A percentile compares a stretch with the other conserved stretches of the same genome.
Evolutionary conservation across 768 basidiomycete genomes (phyloP).

Genomic region (Hemileccinum impolitum): DNA sequence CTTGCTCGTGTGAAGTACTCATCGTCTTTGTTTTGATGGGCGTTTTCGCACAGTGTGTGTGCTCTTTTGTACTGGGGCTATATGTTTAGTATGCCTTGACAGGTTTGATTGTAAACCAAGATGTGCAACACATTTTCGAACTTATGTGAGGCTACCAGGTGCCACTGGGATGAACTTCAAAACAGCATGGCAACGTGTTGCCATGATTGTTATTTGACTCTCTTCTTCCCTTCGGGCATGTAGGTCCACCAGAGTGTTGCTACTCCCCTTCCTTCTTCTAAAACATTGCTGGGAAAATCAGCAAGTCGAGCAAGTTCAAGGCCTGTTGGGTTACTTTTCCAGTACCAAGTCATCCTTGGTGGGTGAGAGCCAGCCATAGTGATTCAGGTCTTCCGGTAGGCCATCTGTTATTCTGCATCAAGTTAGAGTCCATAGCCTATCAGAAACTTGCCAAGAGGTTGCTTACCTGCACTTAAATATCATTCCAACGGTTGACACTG

Average conservation of each 20-base stretch:
- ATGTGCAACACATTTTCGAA: constrained; percentile 27
- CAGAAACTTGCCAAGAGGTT: not conserved
- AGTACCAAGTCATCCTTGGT: not conserved
- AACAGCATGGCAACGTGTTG: constrained; percentile 60
- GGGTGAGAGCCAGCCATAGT: constrained; percentile 57
- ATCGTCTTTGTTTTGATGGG: constrained; percentile 9
- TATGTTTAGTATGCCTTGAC: not conserved
- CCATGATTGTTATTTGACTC: constrained; percentile 58
- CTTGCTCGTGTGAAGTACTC: constrained; percentile 37
- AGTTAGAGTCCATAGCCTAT: not conserved
- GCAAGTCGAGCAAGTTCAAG: constrained; percentile 86
- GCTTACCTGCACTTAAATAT: constrained; percentile 74
- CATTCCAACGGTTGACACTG: constrained; percentile 61
- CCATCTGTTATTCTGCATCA: constrained; percentile 69
- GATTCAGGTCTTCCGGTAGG: constrained; percentile 52
- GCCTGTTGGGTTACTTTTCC: constrained; percentile 43
- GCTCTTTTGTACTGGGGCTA: not conserved
- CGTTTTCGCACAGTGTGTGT: constrained; percentile 19
- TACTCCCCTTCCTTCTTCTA: constrained; percentile 59
- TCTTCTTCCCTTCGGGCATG: constrained; percentile 56
- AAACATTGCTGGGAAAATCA: constrained; percentile 73
- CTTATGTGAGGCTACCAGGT: constrained; percentile 2
- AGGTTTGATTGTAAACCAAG: constrained; percentile 25
- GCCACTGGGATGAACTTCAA: constrained; percentile 44
- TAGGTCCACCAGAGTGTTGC: constrained; percentile 55